Evolutionary conservation across 1,139 yeast genomes (phyloP), one percentile per base, ranked within the genome.

Genomic region (Hanseniaspora gamundiae): DNA sequence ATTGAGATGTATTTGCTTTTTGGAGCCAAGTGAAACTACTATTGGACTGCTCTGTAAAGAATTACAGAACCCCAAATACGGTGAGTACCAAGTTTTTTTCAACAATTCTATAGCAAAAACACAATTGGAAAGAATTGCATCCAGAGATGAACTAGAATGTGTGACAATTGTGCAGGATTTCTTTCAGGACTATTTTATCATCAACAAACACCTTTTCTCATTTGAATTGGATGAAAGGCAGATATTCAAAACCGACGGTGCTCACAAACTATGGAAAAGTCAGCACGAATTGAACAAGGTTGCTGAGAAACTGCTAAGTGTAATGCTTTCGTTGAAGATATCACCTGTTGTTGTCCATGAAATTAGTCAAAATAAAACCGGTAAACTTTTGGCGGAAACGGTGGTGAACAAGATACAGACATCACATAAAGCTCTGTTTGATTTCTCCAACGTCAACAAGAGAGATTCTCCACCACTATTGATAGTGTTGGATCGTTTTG

Each of bases 91-190:
- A 54, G 60, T 91, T 24, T 86, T 69, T 52, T 84, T 88, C 68
- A 83, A 78, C 59, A 87, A 87, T 59, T 68, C 78, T 21, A 71
- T 87, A 29, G 70, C 76, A 44, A 88, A 88, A 62, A 69, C 78
- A 30, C 83, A 84, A 50, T 62, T 91, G 51, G 99, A 93, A 59
- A 71, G 82, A 45, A 60, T 91, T 35, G 98, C 98, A 0, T 95
- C 86, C 60, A 75, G 85, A 2, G 99, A 91, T 61, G 93, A 85
- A 57, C 71, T 78, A 54, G 98, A 88, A 57, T 76, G 78, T 6
- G 83, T 93, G 8, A 66, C 72, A 4, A 75, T 74, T 49, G 87
- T 91, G 2, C 76, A 80, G 31, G 98, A 91, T 58, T 59, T 87
- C 41, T 91, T 86, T 57, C 85, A 81, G 51, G 97, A 91, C 60